A percentile compares a stretch with the other conserved stretches of the same genome.
Evolutionary conservation across 1,284 basidiomycete species (phyloP).

Genomic region (Pseudomicrostroma phylloplanum): DNA sequence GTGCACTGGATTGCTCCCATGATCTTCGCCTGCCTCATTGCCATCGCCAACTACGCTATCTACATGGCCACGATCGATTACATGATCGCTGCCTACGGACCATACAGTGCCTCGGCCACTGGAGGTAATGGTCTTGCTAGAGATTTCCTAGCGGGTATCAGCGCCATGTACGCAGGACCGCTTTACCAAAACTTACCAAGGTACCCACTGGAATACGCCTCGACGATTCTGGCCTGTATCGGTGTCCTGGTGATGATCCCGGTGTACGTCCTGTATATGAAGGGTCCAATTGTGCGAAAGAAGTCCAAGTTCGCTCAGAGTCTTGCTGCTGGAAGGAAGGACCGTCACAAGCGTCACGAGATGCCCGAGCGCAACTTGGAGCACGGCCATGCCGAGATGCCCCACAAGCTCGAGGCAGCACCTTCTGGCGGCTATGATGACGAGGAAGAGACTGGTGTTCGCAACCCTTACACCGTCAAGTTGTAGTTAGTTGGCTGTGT

Average conservation of each 20-base stretch:
- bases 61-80: constrained; percentile 52
- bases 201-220: constrained; percentile 50
- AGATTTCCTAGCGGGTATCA: constrained; percentile 52
- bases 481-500: too few species aligned
- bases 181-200: constrained; percentile 48
- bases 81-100: constrained; percentile 53
- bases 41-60: constrained; percentile 51
- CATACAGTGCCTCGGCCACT: constrained; percentile 52
- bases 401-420: background rate
- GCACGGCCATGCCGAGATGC: constrained; percentile 2
- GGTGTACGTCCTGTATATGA: constrained; percentile 53
- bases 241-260: constrained; percentile 52
- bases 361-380: background rate
- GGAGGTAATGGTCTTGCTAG: constrained; percentile 48
- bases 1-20: constrained; percentile 54
- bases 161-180: constrained; percentile 52
- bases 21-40: constrained; percentile 52
- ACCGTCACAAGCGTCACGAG: constrained; percentile 49
- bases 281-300: constrained; percentile 51
- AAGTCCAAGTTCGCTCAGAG: constrained; percentile 51
- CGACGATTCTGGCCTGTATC: constrained; percentile 52
- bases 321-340: constrained; percentile 49
- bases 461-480: too few species aligned
- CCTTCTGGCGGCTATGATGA: background rate
- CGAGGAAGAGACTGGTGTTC: too few species aligned